These are phyloP conservation scores for Monosporascus sp. DNA, from an alignment of 2,329 filamentous ascomycete species.

Conservation along the genomic window DNA sequence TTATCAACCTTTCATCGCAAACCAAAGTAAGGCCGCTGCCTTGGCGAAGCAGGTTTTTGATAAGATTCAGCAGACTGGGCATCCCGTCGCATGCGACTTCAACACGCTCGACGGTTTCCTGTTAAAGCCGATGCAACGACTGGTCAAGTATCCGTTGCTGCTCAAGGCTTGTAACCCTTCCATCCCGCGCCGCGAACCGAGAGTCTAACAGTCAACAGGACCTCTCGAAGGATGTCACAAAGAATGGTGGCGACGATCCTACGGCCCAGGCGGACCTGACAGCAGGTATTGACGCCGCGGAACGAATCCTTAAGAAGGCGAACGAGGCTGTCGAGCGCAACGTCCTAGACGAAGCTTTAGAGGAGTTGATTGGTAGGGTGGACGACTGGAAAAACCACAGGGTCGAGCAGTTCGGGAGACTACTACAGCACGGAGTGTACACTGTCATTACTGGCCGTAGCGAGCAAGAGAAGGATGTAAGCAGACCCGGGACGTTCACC, in stretches of 20 bases:
- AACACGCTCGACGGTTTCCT: conserved; percentile 88
- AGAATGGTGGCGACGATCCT: conserved; percentile 58
- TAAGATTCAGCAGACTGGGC: conserved; percentile 72
- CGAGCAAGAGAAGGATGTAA: conserved; percentile 84
- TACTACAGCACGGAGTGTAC: conserved; percentile 85
- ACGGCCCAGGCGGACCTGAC: conserved; percentile 63
- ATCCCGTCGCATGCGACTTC: conserved; percentile 76
- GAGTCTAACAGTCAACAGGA: conserved; percentile 51
- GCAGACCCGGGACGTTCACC: conserved; percentile 26
- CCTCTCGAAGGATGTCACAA: conserved; percentile 58
- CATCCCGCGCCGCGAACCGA: neutral
- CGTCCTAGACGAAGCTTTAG: conserved; percentile 74
- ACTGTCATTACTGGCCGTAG: conserved; percentile 85
- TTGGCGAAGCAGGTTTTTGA: conserved; percentile 82
- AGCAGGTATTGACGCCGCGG: conserved; percentile 73
- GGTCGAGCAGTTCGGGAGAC: conserved; percentile 83
- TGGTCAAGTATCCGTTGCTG: conserved; percentile 90
- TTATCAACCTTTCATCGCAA: conserved; percentile 96
- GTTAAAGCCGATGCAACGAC: conserved; percentile 90
- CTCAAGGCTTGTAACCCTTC: conserved; percentile 57
- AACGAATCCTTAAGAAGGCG: conserved; percentile 74
- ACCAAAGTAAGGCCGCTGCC: conserved; percentile 84
- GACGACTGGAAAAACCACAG: conserved; percentile 97
- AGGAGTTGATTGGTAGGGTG: conserved; percentile 74
- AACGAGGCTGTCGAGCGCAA: conserved; percentile 90